Conservation (phyloP, 129 eudicot genomes). For the Ambrosia trifida region DNA sequence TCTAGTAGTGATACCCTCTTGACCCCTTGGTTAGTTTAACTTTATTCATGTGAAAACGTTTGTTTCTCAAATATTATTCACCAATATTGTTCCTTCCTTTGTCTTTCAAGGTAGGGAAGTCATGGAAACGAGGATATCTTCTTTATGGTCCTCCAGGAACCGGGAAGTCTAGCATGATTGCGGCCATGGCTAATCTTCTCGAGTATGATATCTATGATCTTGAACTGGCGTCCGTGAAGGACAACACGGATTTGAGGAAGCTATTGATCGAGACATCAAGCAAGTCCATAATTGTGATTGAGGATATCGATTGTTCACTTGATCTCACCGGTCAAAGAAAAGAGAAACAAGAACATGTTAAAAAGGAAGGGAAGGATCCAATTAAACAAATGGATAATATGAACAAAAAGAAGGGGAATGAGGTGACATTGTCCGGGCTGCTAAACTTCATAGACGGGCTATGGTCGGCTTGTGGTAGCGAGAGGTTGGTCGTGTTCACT, state of each 20-base stretch:
- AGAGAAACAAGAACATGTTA: slow-evolving; percentile 35
- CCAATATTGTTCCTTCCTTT: too few species aligned
- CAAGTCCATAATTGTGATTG: slow-evolving; percentile 29
- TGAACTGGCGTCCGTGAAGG: slow-evolving; percentile 53
- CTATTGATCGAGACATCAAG: slow-evolving; percentile 53
- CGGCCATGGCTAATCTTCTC: slow-evolving; percentile 59
- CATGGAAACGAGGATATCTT: slow-evolving; percentile 69
- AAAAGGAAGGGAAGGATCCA: slow-evolving; percentile 10
- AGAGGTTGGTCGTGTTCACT: slow-evolving; percentile 54
- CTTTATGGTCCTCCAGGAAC: slow-evolving; percentile 68
- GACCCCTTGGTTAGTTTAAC: too few species aligned
- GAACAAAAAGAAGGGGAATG: slow-evolving; percentile 32
- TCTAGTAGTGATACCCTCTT: too few species aligned
- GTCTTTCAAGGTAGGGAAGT: slow-evolving; percentile 39
- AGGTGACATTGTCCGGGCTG: slow-evolving; percentile 56
- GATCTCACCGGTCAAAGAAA: slow-evolving; percentile 28
- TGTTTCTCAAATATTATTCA: too few species aligned
- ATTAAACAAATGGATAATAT: background rate
- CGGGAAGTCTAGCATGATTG: slow-evolving; percentile 76
- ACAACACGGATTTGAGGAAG: slow-evolving; percentile 56
- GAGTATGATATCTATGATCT: slow-evolving; percentile 62
- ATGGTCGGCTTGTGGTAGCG: slow-evolving; percentile 69
- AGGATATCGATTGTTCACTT: background rate
- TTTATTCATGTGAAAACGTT: too few species aligned
- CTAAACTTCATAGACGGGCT: slow-evolving; percentile 57